Conservation (phyloP, 371 early-diverging fungal species). For the Parasitella parasitica region DNA sequence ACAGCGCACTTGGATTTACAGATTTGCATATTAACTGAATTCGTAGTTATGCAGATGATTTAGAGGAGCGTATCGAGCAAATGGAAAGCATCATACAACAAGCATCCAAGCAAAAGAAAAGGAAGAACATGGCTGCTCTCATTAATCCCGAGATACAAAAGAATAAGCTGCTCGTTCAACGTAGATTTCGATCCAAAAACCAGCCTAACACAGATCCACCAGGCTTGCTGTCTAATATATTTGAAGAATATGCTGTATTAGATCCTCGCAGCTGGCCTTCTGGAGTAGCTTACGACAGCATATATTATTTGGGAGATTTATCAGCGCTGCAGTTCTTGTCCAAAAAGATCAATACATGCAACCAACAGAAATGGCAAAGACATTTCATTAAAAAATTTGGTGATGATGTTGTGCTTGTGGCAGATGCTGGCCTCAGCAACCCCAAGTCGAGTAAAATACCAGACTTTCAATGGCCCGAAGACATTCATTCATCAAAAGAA, state of each 20-base stretch:
- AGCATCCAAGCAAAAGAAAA: background rate
- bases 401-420: slow-evolving; percentile 27
- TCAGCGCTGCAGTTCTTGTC: slow-evolving; percentile 35
- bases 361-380: slow-evolving; percentile 17
- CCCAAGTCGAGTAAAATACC: slow-evolving; percentile 3
- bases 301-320: slow-evolving; percentile 43
- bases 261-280: slow-evolving; percentile 14
- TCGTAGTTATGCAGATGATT: slow-evolving; percentile 29
- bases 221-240: slow-evolving; percentile 4
- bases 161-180: background rate
- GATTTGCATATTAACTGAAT: background rate
- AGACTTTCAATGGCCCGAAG: slow-evolving; percentile 10
- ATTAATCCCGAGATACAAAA: background rate
- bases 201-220: background rate
- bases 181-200: background rate
- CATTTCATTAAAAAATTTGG: slow-evolving; percentile 35
- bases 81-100: slow-evolving; percentile 13
- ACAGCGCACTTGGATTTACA: no score
- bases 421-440: slow-evolving; percentile 3
- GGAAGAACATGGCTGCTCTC: background rate
- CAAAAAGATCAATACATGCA: slow-evolving; percentile 22
- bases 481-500: slow-evolving; percentile 3
- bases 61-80: slow-evolving; percentile 33
- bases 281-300: slow-evolving; percentile 23
- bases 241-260: slow-evolving; percentile 12